Evolutionary conservation across 768 basidiomycete genomes (phyloP).

Genomic region (Ramaria sp.): DNA sequence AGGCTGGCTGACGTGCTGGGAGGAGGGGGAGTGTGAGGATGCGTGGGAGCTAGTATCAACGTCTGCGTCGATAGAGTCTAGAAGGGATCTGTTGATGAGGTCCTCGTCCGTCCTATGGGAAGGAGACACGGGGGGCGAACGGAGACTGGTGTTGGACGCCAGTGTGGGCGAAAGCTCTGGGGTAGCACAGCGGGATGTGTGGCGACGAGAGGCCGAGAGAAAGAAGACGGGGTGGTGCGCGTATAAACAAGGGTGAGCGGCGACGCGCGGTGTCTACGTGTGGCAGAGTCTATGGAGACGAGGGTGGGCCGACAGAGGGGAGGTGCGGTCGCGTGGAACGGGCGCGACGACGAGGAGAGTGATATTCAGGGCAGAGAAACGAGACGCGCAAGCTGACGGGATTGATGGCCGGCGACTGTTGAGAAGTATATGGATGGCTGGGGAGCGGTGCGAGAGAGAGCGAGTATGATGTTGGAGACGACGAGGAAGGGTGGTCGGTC

Average conservation of each 20-base stretch:
- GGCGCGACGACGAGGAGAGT: not conserved
- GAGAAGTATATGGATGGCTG: slow-evolving; percentile 8
- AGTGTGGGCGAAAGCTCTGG: slow-evolving; percentile 13
- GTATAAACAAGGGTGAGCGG: not conserved
- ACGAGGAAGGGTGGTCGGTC: slow-evolving; percentile 31
- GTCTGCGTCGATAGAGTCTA: slow-evolving; percentile 76
- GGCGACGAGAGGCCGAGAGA: slow-evolving; percentile 9
- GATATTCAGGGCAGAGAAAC: slow-evolving; percentile 1
- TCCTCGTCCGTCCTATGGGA: slow-evolving; percentile 48
- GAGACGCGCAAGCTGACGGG: slow-evolving; percentile 5
- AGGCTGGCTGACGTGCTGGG: slow-evolving; percentile 40
- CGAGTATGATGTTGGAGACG: slow-evolving; percentile 24
- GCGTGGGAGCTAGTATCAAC: slow-evolving; percentile 59
- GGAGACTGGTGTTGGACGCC: slow-evolving; percentile 13
- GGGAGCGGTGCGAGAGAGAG: slow-evolving; percentile 15
- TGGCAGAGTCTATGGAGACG: slow-evolving; percentile 1
- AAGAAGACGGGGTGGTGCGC: slow-evolving; percentile 1
- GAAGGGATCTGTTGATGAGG: slow-evolving; percentile 74
- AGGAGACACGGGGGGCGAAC: slow-evolving; percentile 17
- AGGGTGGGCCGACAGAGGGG: not conserved
- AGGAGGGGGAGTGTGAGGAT: slow-evolving; percentile 28
- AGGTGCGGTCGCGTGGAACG: slow-evolving; percentile 1
- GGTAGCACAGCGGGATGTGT: slow-evolving; percentile 4
- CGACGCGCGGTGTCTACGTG: not conserved
- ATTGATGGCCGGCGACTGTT: not conserved